These are phyloP conservation scores for Penicillium polonicum DNA, from an alignment of 2,329 filamentous ascomycete genomes.

Conservation along the genomic window DNA sequence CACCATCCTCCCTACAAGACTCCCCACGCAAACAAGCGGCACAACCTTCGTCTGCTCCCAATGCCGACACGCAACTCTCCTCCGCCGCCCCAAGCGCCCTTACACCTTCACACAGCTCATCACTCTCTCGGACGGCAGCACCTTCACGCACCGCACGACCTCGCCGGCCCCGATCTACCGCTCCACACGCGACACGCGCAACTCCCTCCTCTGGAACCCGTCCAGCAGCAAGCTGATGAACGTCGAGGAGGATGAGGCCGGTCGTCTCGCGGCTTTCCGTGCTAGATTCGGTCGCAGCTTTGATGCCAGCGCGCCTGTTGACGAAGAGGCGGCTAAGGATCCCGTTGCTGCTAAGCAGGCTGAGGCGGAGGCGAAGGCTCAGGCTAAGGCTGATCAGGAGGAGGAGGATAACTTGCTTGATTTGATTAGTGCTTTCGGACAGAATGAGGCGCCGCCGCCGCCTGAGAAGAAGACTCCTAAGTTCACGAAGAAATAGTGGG, in stretches of 20 bases:
- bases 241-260: constrained; percentile 93
- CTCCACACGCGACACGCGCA: constrained; percentile 78
- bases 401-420: constrained; percentile 58
- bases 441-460: constrained; percentile 35
- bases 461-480: constrained; percentile 14
- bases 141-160: constrained; percentile 59
- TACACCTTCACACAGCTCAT: constrained; percentile 98
- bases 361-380: constrained; percentile 46
- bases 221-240: constrained; percentile 75
- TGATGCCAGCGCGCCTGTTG: constrained; percentile 57
- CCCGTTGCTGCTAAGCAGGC: constrained; percentile 24
- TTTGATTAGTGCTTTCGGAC: constrained; percentile 54
- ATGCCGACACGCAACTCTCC: constrained; percentile 77
- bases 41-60: constrained; percentile 55
- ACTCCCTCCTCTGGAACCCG: constrained; percentile 89
- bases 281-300: constrained; percentile 79
- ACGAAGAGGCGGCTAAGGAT: constrained; percentile 10
- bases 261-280: constrained; percentile 81
- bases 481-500: constrained; percentile 35
- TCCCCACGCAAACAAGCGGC: constrained; percentile 29
- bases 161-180: constrained; percentile 58
- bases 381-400: constrained; percentile 48
- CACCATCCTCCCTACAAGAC: constrained; percentile 36
- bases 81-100: constrained; percentile 83
- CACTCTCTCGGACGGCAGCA: constrained; percentile 85